Conservation (phyloP, 1,284 basidiomycete genomes). For the Sanghuangporus sanghuang region DNA sequence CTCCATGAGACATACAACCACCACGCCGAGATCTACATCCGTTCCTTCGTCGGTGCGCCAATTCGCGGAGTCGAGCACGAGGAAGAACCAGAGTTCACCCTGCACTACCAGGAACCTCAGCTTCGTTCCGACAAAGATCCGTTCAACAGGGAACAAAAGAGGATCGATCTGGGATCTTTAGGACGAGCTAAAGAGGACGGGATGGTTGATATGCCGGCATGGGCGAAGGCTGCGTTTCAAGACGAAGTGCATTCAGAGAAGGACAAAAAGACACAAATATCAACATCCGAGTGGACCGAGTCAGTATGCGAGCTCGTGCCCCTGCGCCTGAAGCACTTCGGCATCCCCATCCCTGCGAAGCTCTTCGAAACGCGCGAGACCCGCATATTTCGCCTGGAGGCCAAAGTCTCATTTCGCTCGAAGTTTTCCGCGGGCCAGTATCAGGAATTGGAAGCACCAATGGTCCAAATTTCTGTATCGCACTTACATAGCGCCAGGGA, state of each 20-base stretch:
- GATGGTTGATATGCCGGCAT: background rate
- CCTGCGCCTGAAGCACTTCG: background rate
- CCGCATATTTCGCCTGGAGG: constrained; percentile 1
- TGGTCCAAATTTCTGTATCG: background rate
- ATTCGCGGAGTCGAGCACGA: background rate
- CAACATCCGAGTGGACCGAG: background rate
- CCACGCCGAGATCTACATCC: background rate
- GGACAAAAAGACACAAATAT: background rate
- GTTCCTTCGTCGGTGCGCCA: background rate
- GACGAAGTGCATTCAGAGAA: background rate
- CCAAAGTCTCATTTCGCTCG: background rate
- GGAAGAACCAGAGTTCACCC: background rate
- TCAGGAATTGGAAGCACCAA: background rate
- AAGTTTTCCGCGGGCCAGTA: background rate
- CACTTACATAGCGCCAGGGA: background rate
- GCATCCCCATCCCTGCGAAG: background rate
- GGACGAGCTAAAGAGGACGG: background rate
- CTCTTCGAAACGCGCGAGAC: background rate
- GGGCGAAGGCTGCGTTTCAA: too few species aligned
- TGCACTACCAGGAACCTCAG: background rate
- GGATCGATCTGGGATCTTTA: too few species aligned
- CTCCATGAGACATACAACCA: background rate
- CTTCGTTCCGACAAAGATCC: background rate
- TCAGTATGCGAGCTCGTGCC: background rate
- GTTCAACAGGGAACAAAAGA: background rate